These are phyloP conservation scores for Protomyces gravidus DNA, from an alignment of 1,139 yeast genomes.

Conservation along the genomic window DNA sequence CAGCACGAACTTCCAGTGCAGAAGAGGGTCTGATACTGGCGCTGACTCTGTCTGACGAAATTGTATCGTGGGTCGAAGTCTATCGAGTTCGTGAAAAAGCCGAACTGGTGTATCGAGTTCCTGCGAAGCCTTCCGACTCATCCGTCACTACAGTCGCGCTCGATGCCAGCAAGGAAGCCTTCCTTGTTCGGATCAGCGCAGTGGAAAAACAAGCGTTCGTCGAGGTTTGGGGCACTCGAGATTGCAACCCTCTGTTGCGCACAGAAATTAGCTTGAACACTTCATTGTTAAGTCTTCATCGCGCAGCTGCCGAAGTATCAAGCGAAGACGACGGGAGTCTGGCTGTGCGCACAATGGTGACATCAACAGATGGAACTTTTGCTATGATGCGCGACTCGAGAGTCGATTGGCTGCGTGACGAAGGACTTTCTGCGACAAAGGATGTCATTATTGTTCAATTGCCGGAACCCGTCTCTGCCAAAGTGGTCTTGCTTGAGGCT, in stretches of 20 bases:
- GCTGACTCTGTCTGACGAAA: not conserved
- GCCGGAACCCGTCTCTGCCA: conserved; percentile 40
- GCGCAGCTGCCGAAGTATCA: conserved; percentile 4
- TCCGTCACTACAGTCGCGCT: not conserved
- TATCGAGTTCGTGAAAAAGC: not conserved
- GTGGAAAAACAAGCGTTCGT: not conserved
- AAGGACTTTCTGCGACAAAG: conserved; percentile 45
- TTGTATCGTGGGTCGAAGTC: not conserved
- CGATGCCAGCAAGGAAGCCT: not conserved
- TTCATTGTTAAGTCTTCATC: not conserved
- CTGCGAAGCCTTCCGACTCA: not conserved
- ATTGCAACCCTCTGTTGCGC: not conserved
- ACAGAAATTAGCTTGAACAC: not conserved
- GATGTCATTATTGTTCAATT: conserved; percentile 46
- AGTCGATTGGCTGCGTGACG: conserved; percentile 48
- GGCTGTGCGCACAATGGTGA: conserved; percentile 12
- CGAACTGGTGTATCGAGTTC: not conserved
- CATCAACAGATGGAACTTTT: conserved; percentile 14
- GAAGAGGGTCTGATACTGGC: not conserved
- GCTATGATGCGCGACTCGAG: conserved; percentile 20
- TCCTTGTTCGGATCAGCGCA: not conserved
- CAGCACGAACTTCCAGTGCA: not conserved
- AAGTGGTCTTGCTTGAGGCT: conserved; percentile 46
- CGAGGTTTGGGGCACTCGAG: not conserved
- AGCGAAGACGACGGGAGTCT: not conserved